phyloP scores from a whole-genome alignment of 2,329 filamentous ascomycete species.

The Hyphodiscus sp. region DNA sequence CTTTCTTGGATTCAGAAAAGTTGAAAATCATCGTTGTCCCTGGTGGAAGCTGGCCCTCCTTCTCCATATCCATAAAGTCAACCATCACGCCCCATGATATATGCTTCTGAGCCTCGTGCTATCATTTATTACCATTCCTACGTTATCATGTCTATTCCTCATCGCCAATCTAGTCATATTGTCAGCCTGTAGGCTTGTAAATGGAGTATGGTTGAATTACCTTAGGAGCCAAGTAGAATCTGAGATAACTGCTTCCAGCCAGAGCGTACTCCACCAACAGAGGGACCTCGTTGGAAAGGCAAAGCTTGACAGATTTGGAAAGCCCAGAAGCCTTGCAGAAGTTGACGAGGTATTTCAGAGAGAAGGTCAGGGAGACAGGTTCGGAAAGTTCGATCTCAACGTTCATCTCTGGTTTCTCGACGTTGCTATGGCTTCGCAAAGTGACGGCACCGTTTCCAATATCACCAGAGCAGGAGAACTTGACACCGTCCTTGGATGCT shows the following conservation, averaged over 20 bases:
- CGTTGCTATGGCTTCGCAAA: constrained; percentile 77
- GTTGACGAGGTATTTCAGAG: constrained; percentile 98
- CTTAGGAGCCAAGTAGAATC: constrained; percentile 98
- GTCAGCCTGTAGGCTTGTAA: constrained; percentile 12
- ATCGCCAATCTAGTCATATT: constrained; percentile 55
- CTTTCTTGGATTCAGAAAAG: constrained; percentile 5
- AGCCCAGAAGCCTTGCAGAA: constrained; percentile 97
- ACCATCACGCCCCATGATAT: constrained; percentile 27
- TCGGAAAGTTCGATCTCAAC: constrained; percentile 88
- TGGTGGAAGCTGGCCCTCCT: constrained; percentile 4
- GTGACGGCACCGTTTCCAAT: constrained; percentile 95
- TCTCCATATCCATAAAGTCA: constrained; percentile 27
- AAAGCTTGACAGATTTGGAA: constrained; percentile 78
- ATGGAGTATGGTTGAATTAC: constrained; percentile 37
- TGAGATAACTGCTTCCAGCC: constrained; percentile 76
- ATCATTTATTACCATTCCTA: constrained; percentile 22
- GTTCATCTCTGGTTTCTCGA: constrained; percentile 82
- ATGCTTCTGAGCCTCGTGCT: constrained; percentile 24
- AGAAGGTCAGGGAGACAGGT: constrained; percentile 92
- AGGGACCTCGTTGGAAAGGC: constrained; percentile 91
- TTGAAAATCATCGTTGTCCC: constrained; percentile 4
- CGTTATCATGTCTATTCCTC: constrained; percentile 43
- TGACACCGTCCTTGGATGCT: constrained; percentile 93
- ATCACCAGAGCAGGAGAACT: constrained; percentile 88
- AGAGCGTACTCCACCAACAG: constrained; percentile 89